A percentile compares a stretch with the other conserved stretches of the same genome.
Conservation (phyloP, 2,329 filamentous ascomycete species). For the Aspergillus sp. region DNA sequence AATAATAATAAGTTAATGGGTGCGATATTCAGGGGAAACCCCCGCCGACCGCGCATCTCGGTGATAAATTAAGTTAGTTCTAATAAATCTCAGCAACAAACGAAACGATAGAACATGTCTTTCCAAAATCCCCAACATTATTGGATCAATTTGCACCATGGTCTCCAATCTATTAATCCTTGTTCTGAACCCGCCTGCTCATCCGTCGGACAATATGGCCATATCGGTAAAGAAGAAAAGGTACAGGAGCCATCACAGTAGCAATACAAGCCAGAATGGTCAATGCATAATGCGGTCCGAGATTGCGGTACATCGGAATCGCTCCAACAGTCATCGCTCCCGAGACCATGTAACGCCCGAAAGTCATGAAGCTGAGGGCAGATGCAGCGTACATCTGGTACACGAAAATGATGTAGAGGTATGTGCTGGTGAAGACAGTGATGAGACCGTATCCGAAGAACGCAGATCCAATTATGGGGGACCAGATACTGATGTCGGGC, state of each 20-base stretch:
- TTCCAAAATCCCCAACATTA: no score
- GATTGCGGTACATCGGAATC: constrained; percentile 31
- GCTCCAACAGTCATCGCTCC: constrained; percentile 28
- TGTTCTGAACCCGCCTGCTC: no score
- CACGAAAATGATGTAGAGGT: constrained; percentile 52
- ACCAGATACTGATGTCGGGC: constrained; percentile 43
- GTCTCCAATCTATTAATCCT: no score
- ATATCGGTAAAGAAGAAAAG: background rate
- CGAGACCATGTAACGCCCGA: constrained; percentile 33
- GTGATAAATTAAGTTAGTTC: no score
- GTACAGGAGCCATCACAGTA: background rate
- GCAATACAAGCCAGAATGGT: constrained; percentile 27
- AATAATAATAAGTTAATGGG: no score
- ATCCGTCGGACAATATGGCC: no score
- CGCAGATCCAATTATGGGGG: constrained; percentile 43
- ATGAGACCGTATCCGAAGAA: constrained; percentile 47
- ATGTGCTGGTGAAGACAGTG: constrained; percentile 44
- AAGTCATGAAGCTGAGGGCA: constrained; percentile 37
- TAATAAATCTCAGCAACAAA: no score
- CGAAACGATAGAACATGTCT: no score
- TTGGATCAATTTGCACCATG: no score
- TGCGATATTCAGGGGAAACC: no score
- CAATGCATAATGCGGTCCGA: constrained; percentile 35
- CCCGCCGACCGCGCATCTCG: no score
- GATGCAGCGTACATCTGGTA: constrained; percentile 48